phyloP scores from a whole-genome alignment of 257 asterid genomes.

The Cruciata laevipes region DNA sequence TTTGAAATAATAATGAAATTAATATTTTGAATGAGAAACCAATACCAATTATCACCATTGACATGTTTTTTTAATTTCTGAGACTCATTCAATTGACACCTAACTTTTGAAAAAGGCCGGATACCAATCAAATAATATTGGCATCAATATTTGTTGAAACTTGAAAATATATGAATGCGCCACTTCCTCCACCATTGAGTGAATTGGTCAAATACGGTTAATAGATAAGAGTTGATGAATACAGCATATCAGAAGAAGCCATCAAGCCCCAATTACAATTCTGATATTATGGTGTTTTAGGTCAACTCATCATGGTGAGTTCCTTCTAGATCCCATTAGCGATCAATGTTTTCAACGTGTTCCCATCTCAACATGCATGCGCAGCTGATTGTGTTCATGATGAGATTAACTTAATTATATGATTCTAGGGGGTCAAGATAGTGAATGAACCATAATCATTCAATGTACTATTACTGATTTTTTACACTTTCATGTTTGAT shows the following conservation, averaged over 20 bases:
- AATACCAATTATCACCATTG: too few relatives aligned
- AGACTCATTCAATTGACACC: too few relatives aligned
- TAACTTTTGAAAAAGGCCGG: too few relatives aligned
- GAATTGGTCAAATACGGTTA: neutral
- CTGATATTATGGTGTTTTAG: neutral
- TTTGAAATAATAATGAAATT: too few relatives aligned
- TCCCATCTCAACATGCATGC: neutral
- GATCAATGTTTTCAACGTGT: neutral
- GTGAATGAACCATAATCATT: too few relatives aligned
- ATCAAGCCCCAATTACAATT: neutral
- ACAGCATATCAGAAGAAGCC: neutral
- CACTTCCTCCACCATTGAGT: neutral
- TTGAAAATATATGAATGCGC: neutral
- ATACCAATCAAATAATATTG: too few relatives aligned
- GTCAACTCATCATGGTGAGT: neutral
- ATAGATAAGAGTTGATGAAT: neutral
- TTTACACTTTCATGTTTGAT: too few relatives aligned
- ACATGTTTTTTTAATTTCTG: too few relatives aligned
- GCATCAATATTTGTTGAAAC: neutral
- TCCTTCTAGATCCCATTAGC: slow-evolving; percentile 1
- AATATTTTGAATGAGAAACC: too few relatives aligned
- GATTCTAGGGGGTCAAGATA: neutral
- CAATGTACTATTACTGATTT: too few relatives aligned
- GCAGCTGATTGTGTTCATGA: neutral
- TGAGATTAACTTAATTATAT: neutral